phyloP scores from a whole-genome alignment of 2,329 filamentous ascomycete genomes.

The Epichloe scottii region DNA sequence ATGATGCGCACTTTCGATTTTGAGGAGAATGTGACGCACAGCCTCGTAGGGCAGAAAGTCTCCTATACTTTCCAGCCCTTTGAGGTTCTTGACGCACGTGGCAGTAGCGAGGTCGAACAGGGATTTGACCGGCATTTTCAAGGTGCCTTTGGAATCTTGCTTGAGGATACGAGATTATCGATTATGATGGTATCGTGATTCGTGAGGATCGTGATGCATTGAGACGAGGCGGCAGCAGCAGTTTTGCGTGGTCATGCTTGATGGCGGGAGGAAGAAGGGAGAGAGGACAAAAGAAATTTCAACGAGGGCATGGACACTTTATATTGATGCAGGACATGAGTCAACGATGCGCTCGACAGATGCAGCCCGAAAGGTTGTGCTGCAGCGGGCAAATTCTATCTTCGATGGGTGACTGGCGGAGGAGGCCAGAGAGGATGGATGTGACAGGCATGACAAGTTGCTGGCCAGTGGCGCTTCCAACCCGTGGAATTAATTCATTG shows the following conservation, averaged over 20 bases:
- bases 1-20: slow-evolving; percentile 61
- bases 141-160: background rate
- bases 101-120: slow-evolving; percentile 38
- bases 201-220: background rate
- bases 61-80: slow-evolving; percentile 55
- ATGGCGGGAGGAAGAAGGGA: background rate
- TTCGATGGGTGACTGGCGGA: too few species aligned
- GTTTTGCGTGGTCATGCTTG: slow-evolving; percentile 1
- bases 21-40: slow-evolving; percentile 54
- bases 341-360: too few species aligned
- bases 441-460: too few species aligned
- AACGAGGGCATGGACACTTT: background rate
- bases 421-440: too few species aligned
- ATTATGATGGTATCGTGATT: background rate
- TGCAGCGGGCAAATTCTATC: too few species aligned
- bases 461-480: too few species aligned
- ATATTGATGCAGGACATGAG: background rate
- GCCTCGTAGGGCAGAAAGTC: slow-evolving; percentile 52
- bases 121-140: slow-evolving; percentile 32
- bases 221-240: background rate
- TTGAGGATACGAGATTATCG: background rate
- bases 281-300: background rate
- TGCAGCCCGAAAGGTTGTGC: too few species aligned
- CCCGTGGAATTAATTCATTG: too few species aligned
- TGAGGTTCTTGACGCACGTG: slow-evolving; percentile 40